These are phyloP conservation scores for Trichothecium sympodiale DNA, from an alignment of 2,329 filamentous ascomycete genomes.

Conservation along the genomic window DNA sequence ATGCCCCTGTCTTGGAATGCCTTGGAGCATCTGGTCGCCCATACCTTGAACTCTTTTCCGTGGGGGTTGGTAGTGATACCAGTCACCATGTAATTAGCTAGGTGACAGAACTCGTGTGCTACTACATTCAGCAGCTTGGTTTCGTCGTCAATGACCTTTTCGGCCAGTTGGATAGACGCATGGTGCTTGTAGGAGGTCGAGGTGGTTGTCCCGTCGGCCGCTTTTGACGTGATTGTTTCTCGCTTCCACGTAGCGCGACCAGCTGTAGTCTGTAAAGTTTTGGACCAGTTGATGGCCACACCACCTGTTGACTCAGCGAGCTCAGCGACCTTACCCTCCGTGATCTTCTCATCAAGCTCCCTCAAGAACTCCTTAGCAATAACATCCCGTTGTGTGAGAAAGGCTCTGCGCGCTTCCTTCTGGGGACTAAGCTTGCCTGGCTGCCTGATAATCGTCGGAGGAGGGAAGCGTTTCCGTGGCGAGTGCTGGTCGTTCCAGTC, in stretches of 20 bases:
- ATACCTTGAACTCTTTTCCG: constrained; percentile 72
- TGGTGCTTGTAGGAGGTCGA: constrained; percentile 37
- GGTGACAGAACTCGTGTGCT: constrained; percentile 94
- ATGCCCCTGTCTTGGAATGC: constrained; percentile 54
- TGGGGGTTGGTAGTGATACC: constrained; percentile 68
- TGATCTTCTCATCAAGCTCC: constrained; percentile 59
- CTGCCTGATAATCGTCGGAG: constrained; percentile 13
- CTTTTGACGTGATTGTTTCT: constrained; percentile 34
- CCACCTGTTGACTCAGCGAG: constrained; percentile 57
- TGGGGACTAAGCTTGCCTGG: constrained; percentile 18
- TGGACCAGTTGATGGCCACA: constrained; percentile 61
- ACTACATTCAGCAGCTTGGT: constrained; percentile 75
- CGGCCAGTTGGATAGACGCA: constrained; percentile 77
- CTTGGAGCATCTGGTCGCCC: constrained; percentile 45
- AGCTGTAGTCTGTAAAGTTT: constrained; percentile 69
- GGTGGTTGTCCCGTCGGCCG: constrained; percentile 12
- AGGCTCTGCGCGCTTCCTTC: constrained; percentile 42
- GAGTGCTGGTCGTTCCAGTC: constrained; percentile 55
- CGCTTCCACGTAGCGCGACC: constrained; percentile 64
- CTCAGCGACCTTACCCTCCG: constrained; percentile 43
- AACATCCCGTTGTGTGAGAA: constrained; percentile 49
- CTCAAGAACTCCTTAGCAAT: constrained; percentile 53
- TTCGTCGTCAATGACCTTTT: constrained; percentile 74
- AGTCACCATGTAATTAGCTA: constrained; percentile 83
- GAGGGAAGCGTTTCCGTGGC: constrained; percentile 29